A percentile compares a stretch with the other conserved stretches of the same genome.
Evolutionary conservation across 148 eudicot genomes (phyloP).

Genomic region (Fallopia convolvulus): DNA sequence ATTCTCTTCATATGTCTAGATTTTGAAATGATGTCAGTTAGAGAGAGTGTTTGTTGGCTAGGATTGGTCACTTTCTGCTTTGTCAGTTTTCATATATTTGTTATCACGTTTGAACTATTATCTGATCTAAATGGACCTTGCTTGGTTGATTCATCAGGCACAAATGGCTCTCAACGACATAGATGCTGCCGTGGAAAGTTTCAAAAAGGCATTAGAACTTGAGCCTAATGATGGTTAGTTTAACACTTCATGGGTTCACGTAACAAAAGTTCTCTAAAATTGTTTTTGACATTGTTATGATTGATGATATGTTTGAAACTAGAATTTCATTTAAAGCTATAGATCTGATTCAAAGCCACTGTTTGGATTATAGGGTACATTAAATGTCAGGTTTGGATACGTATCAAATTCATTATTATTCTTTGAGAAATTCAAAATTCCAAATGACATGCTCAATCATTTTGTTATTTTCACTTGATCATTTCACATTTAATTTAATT

Average conservation of each 20-base stretch:
- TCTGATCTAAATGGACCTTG: neutral
- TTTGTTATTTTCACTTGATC: neutral
- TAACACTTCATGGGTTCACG: neutral
- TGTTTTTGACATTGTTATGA: neutral
- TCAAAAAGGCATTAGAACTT: conserved; percentile 67
- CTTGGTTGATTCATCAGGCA: conserved; percentile 33
- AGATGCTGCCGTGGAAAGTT: conserved; percentile 79
- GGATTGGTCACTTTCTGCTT: neutral
- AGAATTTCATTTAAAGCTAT: neutral
- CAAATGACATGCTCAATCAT: neutral
- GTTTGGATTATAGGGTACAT: neutral
- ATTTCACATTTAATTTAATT: neutral
- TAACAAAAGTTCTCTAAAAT: neutral
- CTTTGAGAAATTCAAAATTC: neutral
- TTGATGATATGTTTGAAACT: neutral
- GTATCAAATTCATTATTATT: neutral
- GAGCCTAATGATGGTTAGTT: conserved; percentile 81
- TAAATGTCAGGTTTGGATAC: neutral
- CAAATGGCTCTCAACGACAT: conserved; percentile 80
- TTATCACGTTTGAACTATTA: neutral
- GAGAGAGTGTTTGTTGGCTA: neutral
- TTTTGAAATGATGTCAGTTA: neutral
- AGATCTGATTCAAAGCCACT: neutral
- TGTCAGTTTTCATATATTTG: neutral
- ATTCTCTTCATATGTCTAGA: neutral